Evolutionary conservation across 1,139 yeast genomes (phyloP).

Genomic region (Geotrichum klebahnii): DNA sequence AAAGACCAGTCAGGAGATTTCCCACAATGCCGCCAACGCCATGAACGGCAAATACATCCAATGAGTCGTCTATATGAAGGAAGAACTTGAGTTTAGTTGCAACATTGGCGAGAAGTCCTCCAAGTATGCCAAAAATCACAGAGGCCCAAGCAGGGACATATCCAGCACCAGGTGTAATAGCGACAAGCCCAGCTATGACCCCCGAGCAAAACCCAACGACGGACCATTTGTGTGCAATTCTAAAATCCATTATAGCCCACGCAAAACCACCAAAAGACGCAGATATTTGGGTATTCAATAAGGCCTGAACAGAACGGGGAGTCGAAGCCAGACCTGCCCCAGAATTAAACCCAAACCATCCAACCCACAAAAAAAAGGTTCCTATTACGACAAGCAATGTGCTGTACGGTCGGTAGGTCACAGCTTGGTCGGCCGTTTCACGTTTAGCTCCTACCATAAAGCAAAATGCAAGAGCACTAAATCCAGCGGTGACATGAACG

Average conservation of each 20-base stretch:
- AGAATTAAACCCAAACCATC: constrained; percentile 89
- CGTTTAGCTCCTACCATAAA: constrained; percentile 52
- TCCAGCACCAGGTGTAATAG: constrained; percentile 44
- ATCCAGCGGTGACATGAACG: constrained; percentile 59
- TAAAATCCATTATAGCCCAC: constrained; percentile 37
- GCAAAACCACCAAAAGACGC: constrained; percentile 39
- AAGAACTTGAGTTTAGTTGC: constrained; percentile 40
- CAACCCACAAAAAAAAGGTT: constrained; percentile 56
- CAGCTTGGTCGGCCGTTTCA: neutral
- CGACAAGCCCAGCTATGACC: constrained; percentile 41
- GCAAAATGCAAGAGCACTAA: constrained; percentile 58
- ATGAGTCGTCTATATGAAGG: constrained; percentile 39
- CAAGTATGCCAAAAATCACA: constrained; percentile 37
- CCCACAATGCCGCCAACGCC: constrained; percentile 41
- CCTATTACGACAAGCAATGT: constrained; percentile 49
- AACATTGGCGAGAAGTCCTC: constrained; percentile 39
- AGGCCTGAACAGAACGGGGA: constrained; percentile 44
- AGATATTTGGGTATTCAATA: constrained; percentile 36
- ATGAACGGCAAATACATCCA: constrained; percentile 41
- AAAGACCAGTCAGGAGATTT: constrained; percentile 38
- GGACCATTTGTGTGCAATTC: constrained; percentile 36
- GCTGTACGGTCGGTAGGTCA: constrained; percentile 30
- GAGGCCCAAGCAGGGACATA: constrained; percentile 40
- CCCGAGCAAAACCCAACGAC: constrained; percentile 43
- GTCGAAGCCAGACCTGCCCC: constrained; percentile 67